Conservation (phyloP, 169 alveolate genomes). For the Plasmodium reichenowi region DNA sequence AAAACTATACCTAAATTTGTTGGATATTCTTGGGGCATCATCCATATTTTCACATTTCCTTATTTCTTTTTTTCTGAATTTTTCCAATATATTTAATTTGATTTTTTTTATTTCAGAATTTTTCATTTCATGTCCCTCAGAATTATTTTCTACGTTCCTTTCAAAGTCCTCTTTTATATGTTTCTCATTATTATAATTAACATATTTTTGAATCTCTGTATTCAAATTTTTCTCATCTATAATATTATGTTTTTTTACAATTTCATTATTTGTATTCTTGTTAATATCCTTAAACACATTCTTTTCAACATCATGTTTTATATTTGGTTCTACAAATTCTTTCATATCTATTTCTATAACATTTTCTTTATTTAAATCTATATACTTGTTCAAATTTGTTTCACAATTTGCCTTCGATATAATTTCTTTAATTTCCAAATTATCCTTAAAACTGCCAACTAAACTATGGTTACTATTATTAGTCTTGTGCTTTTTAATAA, state of each 20-base stretch:
- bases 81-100: constrained; percentile 30
- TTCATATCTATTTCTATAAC: too few species aligned
- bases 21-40: constrained; percentile 29
- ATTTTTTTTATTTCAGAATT: constrained; percentile 23
- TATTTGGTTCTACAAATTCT: too few species aligned
- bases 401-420: not conserved
- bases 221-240: too few species aligned
- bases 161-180: not conserved
- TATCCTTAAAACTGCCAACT: not conserved
- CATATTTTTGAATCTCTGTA: too few species aligned
- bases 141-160: not conserved
- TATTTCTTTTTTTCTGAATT: constrained; percentile 16
- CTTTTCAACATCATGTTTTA: too few species aligned
- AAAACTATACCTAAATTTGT: constrained; percentile 68
- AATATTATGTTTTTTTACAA: too few species aligned
- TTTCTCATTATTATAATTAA: too few species aligned
- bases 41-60: constrained; percentile 8
- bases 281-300: too few species aligned
- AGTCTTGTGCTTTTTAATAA: not conserved
- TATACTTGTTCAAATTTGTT: too few species aligned
- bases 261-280: too few species aligned
- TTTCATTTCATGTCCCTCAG: not conserved
- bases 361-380: too few species aligned
- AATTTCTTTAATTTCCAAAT: not conserved
- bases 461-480: not conserved